These are phyloP conservation scores for Carex pumila DNA, from an alignment of 176 grass and related monocot species.

Conservation along the genomic window DNA sequence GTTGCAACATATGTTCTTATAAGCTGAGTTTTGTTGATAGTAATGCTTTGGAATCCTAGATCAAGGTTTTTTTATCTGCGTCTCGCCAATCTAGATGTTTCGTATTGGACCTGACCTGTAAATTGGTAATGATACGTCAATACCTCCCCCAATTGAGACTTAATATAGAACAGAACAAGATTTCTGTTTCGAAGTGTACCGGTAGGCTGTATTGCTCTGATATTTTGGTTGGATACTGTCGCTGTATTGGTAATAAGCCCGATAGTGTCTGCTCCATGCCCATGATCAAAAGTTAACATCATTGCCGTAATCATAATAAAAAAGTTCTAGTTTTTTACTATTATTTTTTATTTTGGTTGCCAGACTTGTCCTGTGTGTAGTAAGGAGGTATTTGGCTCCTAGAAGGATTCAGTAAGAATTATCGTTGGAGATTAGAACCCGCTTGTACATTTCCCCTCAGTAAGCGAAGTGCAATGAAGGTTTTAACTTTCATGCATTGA, in stretches of 20 bases:
- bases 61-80: background rate
- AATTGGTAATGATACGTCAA: no score
- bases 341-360: background rate
- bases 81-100: background rate
- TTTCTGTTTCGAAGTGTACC: background rate
- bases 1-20: background rate
- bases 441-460: conserved; percentile 2
- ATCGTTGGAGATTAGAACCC: no score
- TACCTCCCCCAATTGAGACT: background rate
- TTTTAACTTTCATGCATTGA: background rate
- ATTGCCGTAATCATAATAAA: background rate
- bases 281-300: background rate
- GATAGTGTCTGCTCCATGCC: background rate
- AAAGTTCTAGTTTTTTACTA: background rate
- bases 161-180: background rate
- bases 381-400: conserved; percentile 55
- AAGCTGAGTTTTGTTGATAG: background rate
- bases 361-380: conserved; percentile 82
- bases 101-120: background rate
- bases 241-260: background rate
- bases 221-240: background rate
- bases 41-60: background rate
- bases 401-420: conserved; percentile 5
- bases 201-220: background rate
- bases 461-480: background rate